Conservation (phyloP, 2,329 filamentous ascomycete genomes). For the Talaromyces piceae region DNA sequence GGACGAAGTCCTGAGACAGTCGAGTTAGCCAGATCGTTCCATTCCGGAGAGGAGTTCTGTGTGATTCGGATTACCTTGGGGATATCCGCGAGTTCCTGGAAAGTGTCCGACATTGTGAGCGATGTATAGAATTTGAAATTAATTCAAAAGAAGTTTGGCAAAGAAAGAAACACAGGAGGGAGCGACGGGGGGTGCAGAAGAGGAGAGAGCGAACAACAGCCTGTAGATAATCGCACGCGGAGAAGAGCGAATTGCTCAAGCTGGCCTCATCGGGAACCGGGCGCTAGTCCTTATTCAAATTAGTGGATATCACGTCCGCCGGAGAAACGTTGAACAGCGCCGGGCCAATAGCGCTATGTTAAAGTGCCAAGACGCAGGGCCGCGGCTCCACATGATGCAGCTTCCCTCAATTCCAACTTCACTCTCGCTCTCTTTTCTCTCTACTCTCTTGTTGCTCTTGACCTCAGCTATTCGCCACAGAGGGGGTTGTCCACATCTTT, state of each 20-base stretch:
- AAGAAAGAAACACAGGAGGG: not conserved
- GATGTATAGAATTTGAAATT: not conserved
- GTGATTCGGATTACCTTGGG: constrained; percentile 25
- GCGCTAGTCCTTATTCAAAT: not conserved
- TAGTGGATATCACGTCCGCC: not conserved
- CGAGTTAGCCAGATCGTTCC: not conserved
- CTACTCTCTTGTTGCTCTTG: not conserved
- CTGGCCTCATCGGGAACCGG: constrained; percentile 12
- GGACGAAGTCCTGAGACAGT: constrained; percentile 40
- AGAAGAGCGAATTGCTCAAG: constrained; percentile 7
- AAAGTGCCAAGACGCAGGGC: not conserved
- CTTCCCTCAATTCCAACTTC: not conserved
- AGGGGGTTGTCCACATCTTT: too few relatives aligned
- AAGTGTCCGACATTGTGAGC: constrained; percentile 45
- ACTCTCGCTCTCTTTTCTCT: not conserved
- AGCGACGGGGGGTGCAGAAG: not conserved
- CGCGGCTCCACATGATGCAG: not conserved
- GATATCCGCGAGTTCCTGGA: constrained; percentile 55
- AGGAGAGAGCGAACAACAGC: not conserved
- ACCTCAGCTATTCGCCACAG: too few relatives aligned
- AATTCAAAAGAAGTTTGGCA: not conserved
- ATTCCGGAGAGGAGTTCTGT: not conserved
- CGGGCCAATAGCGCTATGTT: constrained; percentile 9
- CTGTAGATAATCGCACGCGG: too few relatives aligned
- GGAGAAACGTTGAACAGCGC: constrained; percentile 19